Base-by-base conservation (phyloP, 177 flowering plant species). In the Tripterygium wilfordii region DNA sequence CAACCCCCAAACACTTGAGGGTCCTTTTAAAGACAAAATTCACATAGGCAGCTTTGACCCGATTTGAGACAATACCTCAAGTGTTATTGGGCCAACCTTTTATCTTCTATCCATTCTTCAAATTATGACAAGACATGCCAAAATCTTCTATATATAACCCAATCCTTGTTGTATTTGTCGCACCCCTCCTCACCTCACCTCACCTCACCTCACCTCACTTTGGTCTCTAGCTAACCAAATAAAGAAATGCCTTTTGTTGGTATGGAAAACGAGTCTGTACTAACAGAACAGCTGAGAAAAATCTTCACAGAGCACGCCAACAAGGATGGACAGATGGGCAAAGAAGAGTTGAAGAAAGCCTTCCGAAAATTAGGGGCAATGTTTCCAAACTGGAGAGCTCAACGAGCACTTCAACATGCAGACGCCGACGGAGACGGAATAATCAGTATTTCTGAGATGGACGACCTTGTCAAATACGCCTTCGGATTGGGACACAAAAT, bases 361-460 rank as follows among this genome's bases (percentile, higher is more conserved):
- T 56, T 56, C 32, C 1, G 4, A 2, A 17, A 18, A 15, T 8
- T 40, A 20, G 60, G 59, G 1, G 20, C 23, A 15, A 13, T 1
- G 1, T 32, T 13, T 15, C 0, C 16, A 1, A 19, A 37, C 28
- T 27, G 4, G 2, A 21, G 60, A 47, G 60, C 53, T 6, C 2
- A 4, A 2, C 9, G 23, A 10, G 60, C 60, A 2, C 40, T 48
- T 0, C 47, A 26, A 1, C 47, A 39, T 13, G 60, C 60, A 2
- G 60, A 56, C 19, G 5, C 23, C 1, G 31, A 56, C 20, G 13
- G 27, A 2, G 53, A 56, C 19, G 60, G 60, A 10, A 30, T 10
- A 24, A 47, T 56, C 9, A 31, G 15, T 32, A 10, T 20, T 0
- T 40, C 48, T 2, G 60, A 56, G 47, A 7, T 56, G 29, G 13